Percentiles rank a stretch among this genome's conserved stretches.
Evolutionary conservation across 495 filamentous ascomycete species (phyloP).

Genomic region (Evansstolkia leycettana): DNA sequence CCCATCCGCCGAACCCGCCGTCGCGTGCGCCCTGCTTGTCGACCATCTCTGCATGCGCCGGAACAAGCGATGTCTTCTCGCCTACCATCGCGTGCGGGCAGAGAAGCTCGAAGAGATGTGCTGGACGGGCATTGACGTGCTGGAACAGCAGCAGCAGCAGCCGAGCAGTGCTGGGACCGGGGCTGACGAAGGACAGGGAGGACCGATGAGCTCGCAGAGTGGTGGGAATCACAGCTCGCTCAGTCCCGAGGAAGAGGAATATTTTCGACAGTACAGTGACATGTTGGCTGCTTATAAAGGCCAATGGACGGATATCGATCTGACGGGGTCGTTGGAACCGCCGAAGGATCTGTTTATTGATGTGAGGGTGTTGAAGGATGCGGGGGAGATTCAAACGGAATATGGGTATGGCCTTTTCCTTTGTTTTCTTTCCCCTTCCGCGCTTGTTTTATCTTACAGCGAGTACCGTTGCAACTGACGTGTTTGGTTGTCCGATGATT

Average conservation of each 20-base stretch:
- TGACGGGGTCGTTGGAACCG: slow-evolving; percentile 90
- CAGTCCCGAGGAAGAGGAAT: slow-evolving; percentile 96
- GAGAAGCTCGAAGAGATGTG: slow-evolving; percentile 91
- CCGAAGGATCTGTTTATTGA: slow-evolving; percentile 96
- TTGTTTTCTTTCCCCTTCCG: not conserved
- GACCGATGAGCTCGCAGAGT: slow-evolving; percentile 17
- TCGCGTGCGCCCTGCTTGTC: slow-evolving; percentile 78
- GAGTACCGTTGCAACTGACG: not conserved
- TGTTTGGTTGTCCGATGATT: slow-evolving; percentile 4
- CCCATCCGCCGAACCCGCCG: slow-evolving; percentile 69
- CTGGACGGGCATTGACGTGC: slow-evolving; percentile 77
- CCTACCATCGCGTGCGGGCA: slow-evolving; percentile 81
- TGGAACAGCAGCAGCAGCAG: slow-evolving; percentile 43
- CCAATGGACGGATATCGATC: slow-evolving; percentile 95
- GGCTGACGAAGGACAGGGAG: slow-evolving; percentile 4
- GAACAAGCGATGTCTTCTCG: slow-evolving; percentile 91
- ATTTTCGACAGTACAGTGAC: slow-evolving; percentile 82
- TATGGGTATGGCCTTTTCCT: slow-evolving; percentile 61
- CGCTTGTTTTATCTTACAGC: not conserved
- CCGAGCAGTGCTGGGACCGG: slow-evolving; percentile 11
- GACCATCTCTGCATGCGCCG: slow-evolving; percentile 90
- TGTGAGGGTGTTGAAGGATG: slow-evolving; percentile 91
- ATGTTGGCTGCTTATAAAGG: slow-evolving; percentile 93
- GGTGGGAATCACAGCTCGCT: slow-evolving; percentile 57
- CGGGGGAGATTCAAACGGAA: slow-evolving; percentile 97